Evolutionary conservation across 2,329 filamentous ascomycete genomes (phyloP), one percentile per base, ranked within the genome.

Genomic region (Claviceps africana): DNA sequence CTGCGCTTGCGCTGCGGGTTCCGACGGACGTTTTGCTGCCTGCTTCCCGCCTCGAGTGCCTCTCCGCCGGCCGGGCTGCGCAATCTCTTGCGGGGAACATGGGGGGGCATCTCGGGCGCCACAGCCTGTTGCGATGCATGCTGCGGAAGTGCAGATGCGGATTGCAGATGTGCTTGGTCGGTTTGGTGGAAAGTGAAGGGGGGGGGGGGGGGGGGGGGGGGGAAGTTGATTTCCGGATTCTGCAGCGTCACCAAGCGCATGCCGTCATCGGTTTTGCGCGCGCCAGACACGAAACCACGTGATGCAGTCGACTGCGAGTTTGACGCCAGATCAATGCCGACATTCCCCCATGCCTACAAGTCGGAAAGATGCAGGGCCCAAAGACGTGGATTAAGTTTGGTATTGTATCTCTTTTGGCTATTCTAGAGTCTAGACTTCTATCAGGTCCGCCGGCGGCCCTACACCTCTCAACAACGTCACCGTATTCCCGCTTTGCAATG

Each of bases 391-490:
- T 45, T 1, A n/a, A 7, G 15, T 13, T n/a, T n/a, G 11, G 4
- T 3, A 10, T 33, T 25, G 3, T 25, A 5, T 3, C 5, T 25
- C 25, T 25, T 25, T 13, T 37, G 19, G 19, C 48, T n/a, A 31
- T 15, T 30, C 25, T 46, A 19, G 28, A 31, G n/a, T 33, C 28
- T 48, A 60, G 4, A 53, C 51, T 33, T 84, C 76, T 55, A 89
- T 86, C 60, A 90, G 67, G 66, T 88, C 82, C 21, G 83, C 82
- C 52, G 86, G 79, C n/a, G 83, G 79, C 1, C 88, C 88, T 50
- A 96, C 84, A 0, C 93, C 93, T 56, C 93, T 76, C 51, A 98
- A 62, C 61, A 98, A 65, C 25, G 97, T 89, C 57, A 98, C 81
- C 11, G 89, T 96, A 64, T 98, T 91, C 1, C 93, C 93, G 58